Base-by-base conservation (phyloP, 768 basidiomycete genomes). In the Agaricus blazei region DNA sequence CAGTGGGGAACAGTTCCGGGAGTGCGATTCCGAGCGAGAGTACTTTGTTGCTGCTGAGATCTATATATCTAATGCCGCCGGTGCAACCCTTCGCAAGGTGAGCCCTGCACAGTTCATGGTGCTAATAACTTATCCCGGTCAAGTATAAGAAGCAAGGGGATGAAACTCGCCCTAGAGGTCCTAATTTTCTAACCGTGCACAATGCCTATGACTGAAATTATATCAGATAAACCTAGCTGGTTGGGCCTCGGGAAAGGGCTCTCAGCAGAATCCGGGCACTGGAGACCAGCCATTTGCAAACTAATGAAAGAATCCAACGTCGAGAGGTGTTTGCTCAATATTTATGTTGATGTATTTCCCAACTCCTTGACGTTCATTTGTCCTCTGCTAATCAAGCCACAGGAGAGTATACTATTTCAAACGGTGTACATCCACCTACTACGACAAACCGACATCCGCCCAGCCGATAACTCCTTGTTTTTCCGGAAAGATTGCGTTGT, bases 361-460 rank as follows among this genome's bases (percentile, higher is more conserved):
- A 53, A 40, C 40, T 50, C 38, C 42, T 44, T 3, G 31, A 57
- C 54, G 49, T 42, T 37, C 36, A 31, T 43, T 24, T 48, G 34
- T 8, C 34, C 34, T 34, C 34, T 48, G 34, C 37, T 58, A 44
- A 65, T 75, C 50, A 46, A 19, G 43, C 43, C n/a, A 36, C 24
- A 92, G 87, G 86, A 88, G 69, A 80, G 81, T 26, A 83, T 83
- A 34, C 68, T 91, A 38, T 88, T 84, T 64, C 85, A 88, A 64
- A 87, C 87, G 8, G 73, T 90, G 52, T 82, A 83, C 64, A 73
- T 90, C 54, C 85, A 92, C 64, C 72, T 85, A 45, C 75, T 92
- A 47, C 77, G 83, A 58, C 85, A 90, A 62, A 89, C 89, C 29
- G 91, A 93, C 65, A 85, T 95, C 58, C 83, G 88, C n/a, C 75